Percentiles rank a stretch among this genome's conserved stretches.
Evolutionary conservation across 208 protist species (phyloP).

Genomic region (Trichomonas tenax): DNA sequence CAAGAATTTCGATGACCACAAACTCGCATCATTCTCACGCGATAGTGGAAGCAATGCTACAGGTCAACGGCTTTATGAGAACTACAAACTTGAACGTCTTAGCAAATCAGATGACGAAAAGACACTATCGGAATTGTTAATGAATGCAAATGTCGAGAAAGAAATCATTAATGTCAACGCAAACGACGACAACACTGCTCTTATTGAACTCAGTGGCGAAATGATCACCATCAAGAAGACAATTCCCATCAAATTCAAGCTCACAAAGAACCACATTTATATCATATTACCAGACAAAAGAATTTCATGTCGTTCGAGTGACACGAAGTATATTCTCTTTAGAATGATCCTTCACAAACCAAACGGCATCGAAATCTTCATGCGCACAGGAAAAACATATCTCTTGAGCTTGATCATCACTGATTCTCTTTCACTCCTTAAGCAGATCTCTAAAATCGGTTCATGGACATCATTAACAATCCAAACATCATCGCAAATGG

Average conservation of each 20-base stretch:
- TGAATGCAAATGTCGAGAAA: neutral
- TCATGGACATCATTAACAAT: neutral
- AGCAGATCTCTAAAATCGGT: neutral
- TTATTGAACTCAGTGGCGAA: neutral
- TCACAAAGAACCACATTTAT: neutral
- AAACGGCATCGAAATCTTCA: neutral
- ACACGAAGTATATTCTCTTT: neutral
- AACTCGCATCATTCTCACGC: neutral
- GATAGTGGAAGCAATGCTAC: neutral
- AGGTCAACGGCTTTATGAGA: neutral
- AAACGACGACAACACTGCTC: neutral
- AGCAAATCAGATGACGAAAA: neutral
- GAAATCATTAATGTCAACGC: neutral
- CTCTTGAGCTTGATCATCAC: neutral
- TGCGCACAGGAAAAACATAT: neutral
- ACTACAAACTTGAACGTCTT: neutral
- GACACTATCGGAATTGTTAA: too few relatives aligned
- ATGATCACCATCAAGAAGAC: neutral
- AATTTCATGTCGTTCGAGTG: neutral
- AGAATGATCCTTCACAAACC: neutral
- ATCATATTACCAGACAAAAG: neutral
- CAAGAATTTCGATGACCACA: neutral
- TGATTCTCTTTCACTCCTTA: neutral
- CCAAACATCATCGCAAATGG: neutral
- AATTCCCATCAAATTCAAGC: neutral